Evolutionary conservation across 2,329 filamentous ascomycete genomes (phyloP), one percentile per base, ranked within the genome.

Genomic region (Scedosporium apiospermum): DNA sequence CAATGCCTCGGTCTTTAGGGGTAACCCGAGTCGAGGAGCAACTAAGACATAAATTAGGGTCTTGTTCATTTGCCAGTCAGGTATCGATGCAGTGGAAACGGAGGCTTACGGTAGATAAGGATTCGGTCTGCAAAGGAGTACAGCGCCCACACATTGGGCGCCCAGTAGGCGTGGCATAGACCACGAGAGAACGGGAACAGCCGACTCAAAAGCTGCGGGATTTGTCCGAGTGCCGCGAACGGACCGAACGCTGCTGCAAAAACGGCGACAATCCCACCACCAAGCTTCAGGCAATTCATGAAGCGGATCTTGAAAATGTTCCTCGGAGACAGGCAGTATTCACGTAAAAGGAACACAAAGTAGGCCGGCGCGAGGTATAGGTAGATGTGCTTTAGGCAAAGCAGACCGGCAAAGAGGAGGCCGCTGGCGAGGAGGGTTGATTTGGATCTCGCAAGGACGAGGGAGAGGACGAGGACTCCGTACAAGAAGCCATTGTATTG

Each of bases 401-500:
- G 77, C 58, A 99, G 78, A 1, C 83, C 82, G 2, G 93, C 93
- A 73, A 98, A 99, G 6, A 92, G 75, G 1, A 96, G 78, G 0
- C 92, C 95, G 68, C 92, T 95, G 57, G 80, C 78, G 12, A 98
- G 81, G 41, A 95, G 79, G 0, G 89, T 89, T 2, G 88, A 88
- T 70, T 84, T 85, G 68, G 88, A 85, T 60, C 91, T 87, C 6
- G 92, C 91, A 64, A 96, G 78, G 1, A 96, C 89, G 58, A 99
- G 82, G 2, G 95, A 98, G 62, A 93, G 80, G 44, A 98, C 84
- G 60, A 99, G 80, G 53, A 98, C 79, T 44, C 95, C 95, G 73
- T 98, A 99, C 76, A 99, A 86, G 76, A 93, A 92, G 49, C 95
- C 93, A 78, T 99, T 99, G 79, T 99, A 99, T 79, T 99, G 95